phyloP scores from a whole-genome alignment of 176 grass and related monocot species.

The Urochloa ruziziensis region DNA sequence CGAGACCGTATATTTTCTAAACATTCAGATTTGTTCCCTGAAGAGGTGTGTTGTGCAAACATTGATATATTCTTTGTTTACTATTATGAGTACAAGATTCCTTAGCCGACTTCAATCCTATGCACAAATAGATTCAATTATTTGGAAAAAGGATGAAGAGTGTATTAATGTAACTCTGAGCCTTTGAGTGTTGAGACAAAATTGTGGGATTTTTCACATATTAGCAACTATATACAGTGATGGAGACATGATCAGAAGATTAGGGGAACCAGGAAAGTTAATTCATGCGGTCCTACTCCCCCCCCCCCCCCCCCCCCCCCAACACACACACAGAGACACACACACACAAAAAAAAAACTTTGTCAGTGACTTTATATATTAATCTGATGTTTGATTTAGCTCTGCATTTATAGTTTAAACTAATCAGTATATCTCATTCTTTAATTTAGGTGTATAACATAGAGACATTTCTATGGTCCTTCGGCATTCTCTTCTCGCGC shows the following conservation, averaged over 20 bases:
- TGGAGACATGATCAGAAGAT: not conserved
- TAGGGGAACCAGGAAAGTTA: no score
- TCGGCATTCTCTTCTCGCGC: constrained; percentile 97
- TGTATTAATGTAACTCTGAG: not conserved
- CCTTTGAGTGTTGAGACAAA: constrained; percentile 21
- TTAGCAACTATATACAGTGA: not conserved
- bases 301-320: no score
- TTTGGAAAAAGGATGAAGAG: not conserved
- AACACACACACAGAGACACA: no score
- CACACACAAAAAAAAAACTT: no score
- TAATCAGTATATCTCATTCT: constrained; percentile 1
- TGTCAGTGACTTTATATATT: no score
- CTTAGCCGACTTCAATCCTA: not conserved
- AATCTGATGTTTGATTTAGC: not conserved
- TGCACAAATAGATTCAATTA: not conserved
- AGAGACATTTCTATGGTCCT: constrained; percentile 89
- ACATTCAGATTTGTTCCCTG: constrained; percentile 81
- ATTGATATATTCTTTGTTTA: constrained; percentile 12
- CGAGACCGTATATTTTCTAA: constrained; percentile 87
- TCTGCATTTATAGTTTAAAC: constrained; percentile 12
- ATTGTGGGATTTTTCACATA: not conserved
- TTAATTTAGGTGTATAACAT: constrained; percentile 87
- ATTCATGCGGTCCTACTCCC: no score
- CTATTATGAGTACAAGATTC: not conserved
- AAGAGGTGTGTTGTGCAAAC: constrained; percentile 59